Conservation (phyloP, 768 basidiomycete genomes). For the Amanita rimosa region DNA sequence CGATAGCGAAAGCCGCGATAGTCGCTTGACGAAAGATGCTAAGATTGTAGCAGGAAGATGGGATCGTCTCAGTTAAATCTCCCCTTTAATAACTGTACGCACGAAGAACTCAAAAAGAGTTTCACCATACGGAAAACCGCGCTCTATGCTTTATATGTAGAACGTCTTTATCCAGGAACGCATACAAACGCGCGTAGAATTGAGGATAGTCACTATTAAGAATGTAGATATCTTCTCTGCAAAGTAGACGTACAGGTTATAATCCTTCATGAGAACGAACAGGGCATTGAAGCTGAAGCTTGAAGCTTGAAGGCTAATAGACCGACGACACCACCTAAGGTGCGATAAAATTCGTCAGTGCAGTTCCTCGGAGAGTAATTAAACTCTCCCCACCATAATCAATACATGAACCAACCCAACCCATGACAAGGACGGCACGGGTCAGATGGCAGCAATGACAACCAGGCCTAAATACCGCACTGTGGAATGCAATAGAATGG, state of each 20-base stretch:
- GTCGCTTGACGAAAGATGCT: slow-evolving; percentile 89
- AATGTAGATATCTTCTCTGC: slow-evolving; percentile 1
- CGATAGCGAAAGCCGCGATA: slow-evolving; percentile 71
- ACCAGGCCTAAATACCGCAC: slow-evolving; percentile 78
- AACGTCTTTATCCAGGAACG: slow-evolving; percentile 78
- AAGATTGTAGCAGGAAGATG: slow-evolving; percentile 86
- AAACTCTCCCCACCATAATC: slow-evolving; percentile 49
- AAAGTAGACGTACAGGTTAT: slow-evolving; percentile 64
- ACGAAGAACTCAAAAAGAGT: slow-evolving; percentile 89
- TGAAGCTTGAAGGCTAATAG: slow-evolving; percentile 85
- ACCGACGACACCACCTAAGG: slow-evolving; percentile 71
- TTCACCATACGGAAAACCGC: slow-evolving; percentile 91
- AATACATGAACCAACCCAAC: slow-evolving; percentile 80
- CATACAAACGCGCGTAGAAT: slow-evolving; percentile 88
- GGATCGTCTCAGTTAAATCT: slow-evolving; percentile 3
- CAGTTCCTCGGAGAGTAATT: not conserved
- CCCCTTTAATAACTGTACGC: slow-evolving; percentile 17
- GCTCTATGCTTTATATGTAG: slow-evolving; percentile 90
- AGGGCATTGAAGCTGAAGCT: too few species aligned
- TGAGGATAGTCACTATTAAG: slow-evolving; percentile 82
- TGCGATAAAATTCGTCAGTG: not conserved
- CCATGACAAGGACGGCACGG: slow-evolving; percentile 72
- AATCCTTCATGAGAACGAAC: slow-evolving; percentile 83
- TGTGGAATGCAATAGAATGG: slow-evolving; percentile 67
- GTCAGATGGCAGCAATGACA: slow-evolving; percentile 70